Evolutionary conservation across 257 asterid genomes (phyloP).

Genomic region (Gentiana dahurica): DNA sequence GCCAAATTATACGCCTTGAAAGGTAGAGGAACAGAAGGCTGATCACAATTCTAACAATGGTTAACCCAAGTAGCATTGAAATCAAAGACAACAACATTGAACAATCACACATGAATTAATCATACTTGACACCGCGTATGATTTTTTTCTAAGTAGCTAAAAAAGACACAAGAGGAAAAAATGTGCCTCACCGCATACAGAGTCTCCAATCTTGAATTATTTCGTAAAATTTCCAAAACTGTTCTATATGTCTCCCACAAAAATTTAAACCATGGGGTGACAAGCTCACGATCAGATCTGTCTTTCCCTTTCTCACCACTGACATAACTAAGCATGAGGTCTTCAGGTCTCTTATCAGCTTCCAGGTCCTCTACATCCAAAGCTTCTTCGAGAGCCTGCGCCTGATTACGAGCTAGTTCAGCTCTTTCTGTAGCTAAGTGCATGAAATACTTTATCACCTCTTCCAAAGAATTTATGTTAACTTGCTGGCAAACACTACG

Average conservation of each 20-base stretch:
- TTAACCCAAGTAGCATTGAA: too few species aligned
- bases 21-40: too few species aligned
- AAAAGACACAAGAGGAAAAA: too few species aligned
- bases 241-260: constrained; percentile 37
- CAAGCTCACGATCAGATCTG: constrained; percentile 35
- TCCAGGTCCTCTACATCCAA: constrained; percentile 35
- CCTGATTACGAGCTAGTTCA: constrained; percentile 25
- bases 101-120: too few species aligned
- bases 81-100: too few species aligned
- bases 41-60: too few species aligned
- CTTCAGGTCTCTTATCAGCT: constrained; percentile 37
- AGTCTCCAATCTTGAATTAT: constrained; percentile 29
- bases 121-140: too few species aligned
- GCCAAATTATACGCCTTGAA: too few species aligned
- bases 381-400: constrained; percentile 33
- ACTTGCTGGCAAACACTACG: constrained; percentile 32
- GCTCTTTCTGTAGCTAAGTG: constrained; percentile 31
- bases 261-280: constrained; percentile 31
- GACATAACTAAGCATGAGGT: constrained; percentile 35
- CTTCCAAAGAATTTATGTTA: constrained; percentile 30
- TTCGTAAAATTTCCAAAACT: constrained; percentile 27
- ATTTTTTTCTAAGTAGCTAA: too few species aligned
- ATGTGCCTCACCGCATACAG: constrained; percentile 23
- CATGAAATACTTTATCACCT: constrained; percentile 31
- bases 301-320: constrained; percentile 35